Conservation (phyloP, 352 stramenopile genomes). For the Globisporangium paddicum region DNA sequence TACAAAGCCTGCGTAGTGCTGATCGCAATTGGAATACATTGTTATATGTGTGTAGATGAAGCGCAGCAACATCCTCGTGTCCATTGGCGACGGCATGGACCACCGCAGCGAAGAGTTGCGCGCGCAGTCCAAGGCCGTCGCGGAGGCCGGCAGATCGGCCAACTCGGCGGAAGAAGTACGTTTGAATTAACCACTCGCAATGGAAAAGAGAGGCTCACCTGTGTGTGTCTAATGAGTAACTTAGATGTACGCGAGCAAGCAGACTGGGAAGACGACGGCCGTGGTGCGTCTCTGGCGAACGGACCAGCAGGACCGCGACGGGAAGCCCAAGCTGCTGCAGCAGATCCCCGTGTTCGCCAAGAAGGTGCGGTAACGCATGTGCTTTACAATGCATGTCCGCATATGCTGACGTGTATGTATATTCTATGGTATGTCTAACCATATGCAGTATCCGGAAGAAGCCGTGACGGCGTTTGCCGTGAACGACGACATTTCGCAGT, state of each 20-base stretch:
- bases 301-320: constrained; percentile 84
- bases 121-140: constrained; percentile 74
- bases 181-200: neutral
- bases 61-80: constrained; percentile 83
- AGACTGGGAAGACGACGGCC: constrained; percentile 60
- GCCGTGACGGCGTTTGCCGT: constrained; percentile 84
- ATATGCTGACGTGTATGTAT: neutral
- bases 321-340: constrained; percentile 80
- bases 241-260: constrained; percentile 65
- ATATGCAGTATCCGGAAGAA: constrained; percentile 78
- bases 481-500: constrained; percentile 79
- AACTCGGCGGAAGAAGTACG: constrained; percentile 50
- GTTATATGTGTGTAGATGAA: constrained; percentile 56
- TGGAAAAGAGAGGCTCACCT: neutral
- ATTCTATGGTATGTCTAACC: neutral
- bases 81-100: constrained; percentile 83
- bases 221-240: neutral
- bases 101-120: constrained; percentile 69
- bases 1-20: neutral
- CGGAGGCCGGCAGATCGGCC: constrained; percentile 56
- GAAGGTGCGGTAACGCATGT: constrained; percentile 26
- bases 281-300: constrained; percentile 86
- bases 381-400: neutral
- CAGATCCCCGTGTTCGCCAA: constrained; percentile 85
- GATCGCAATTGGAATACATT: neutral